These are phyloP conservation scores for Ophiostoma novo-ulmi DNA, from an alignment of 2,329 filamentous ascomycete genomes.

Conservation along the genomic window DNA sequence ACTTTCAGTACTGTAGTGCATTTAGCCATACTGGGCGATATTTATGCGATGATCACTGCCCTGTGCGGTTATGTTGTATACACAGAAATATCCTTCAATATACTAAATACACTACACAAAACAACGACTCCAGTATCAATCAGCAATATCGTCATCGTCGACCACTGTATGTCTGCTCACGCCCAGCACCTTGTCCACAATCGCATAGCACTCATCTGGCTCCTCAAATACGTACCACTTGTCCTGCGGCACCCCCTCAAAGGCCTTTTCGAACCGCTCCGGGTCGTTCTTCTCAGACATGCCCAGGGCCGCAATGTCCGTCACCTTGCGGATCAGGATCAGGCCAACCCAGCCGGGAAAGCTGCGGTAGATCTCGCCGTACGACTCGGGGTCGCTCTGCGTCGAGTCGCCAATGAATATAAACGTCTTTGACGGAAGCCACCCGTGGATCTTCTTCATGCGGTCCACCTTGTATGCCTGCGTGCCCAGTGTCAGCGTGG, in stretches of 20 bases:
- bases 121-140: neutral
- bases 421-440: constrained; percentile 74
- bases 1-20: neutral
- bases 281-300: constrained; percentile 70
- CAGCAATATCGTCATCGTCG: neutral
- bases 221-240: constrained; percentile 81
- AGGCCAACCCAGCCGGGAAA: constrained; percentile 72
- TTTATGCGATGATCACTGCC: neutral
- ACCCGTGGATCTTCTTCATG: constrained; percentile 70
- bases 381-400: constrained; percentile 76
- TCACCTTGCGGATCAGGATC: constrained; percentile 82
- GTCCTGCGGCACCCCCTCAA: constrained; percentile 63
- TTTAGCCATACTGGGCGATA: neutral
- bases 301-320: constrained; percentile 62
- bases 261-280: constrained; percentile 75
- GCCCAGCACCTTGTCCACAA: constrained; percentile 18
- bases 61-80: neutral
- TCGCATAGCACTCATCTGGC: constrained; percentile 56
- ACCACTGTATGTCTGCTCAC: neutral
- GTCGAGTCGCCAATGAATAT: constrained; percentile 87
- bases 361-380: constrained; percentile 48
- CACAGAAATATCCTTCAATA: neutral
- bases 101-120: neutral
- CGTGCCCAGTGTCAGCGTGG: constrained; percentile 72
- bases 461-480: constrained; percentile 80